Evolutionary conservation across 2,329 filamentous ascomycete genomes (phyloP), one percentile per base, ranked within the genome.

Genomic region (Aschersonia sp.): DNA sequence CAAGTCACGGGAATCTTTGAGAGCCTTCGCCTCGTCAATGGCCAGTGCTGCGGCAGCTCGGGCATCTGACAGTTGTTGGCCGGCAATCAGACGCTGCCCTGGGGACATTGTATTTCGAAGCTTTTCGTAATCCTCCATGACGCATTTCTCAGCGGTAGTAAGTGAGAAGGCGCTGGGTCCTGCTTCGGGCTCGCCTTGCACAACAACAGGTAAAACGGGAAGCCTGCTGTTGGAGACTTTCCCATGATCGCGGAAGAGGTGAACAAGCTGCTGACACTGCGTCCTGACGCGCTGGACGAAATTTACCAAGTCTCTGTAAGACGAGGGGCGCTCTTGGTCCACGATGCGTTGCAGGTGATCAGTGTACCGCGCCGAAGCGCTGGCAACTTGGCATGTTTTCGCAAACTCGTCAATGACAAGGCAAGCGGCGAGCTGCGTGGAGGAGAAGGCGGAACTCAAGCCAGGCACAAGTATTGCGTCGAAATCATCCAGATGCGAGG

Each of bases 121-220:
- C 53, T 80, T 82, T 47, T 96, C 89, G 55, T 84, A 98, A 54
- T 98, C 91, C 6, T 86, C 79, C 1, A 73, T 79, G 45, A 95
- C 75, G 47, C 94, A 86, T 65, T 88, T 92, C 55, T 97, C 89
- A 1, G 89, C 92, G 55, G 91, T 88, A 1, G 75, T 68, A 46
- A 97, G 76, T 1, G 89, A 94, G 63, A 98, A 98, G 5, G 92
- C 91, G 56, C 82, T 91, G 7, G 91, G 89, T 0, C 92, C 91
- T 38, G 92, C 91, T 59, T 94, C 85, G 4, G 85, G 74, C 59
- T 97, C 91, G 31, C 92, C 92, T 65, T 98, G 92, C 6, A 96
- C 91, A 20, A 98, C 80, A 3, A 94, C 87, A 29, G 92, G 88
- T 44, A 97, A 75, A 4, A 75, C 75, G 1, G 94, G 91, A 41